phyloP scores from a whole-genome alignment of 192 early-diverging fungal genomes.

The Neocallimastix lanati region DNA sequence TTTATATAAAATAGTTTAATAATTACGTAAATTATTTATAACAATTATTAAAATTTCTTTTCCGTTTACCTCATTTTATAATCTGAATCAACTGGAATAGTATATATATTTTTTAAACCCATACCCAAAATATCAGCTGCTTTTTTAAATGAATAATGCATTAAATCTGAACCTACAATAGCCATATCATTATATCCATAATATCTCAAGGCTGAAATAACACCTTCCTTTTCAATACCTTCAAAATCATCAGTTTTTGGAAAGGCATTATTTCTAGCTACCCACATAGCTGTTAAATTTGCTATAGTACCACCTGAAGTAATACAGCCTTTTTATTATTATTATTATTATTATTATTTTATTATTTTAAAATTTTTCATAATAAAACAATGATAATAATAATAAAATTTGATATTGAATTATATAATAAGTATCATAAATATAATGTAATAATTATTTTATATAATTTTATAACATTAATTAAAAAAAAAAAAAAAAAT shows the following conservation, averaged over 20 bases:
- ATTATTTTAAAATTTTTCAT: too few relatives aligned
- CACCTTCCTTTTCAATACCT: constrained; percentile 31
- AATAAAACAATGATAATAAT: too few relatives aligned
- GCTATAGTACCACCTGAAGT: constrained; percentile 33
- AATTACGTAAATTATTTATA: too few relatives aligned
- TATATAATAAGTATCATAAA: too few relatives aligned
- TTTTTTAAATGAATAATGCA: constrained; percentile 44
- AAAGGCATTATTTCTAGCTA: constrained; percentile 26
- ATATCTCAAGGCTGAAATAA: constrained; percentile 15
- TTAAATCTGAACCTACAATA: constrained; percentile 21
- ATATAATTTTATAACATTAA: too few relatives aligned
- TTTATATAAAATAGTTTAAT: too few relatives aligned
- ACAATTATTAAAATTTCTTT: too few relatives aligned
- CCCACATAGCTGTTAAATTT: constrained; percentile 40
- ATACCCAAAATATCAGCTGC: constrained; percentile 38
- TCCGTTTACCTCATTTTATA: constrained; percentile 16
- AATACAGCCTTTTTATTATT: not conserved
- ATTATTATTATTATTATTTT: not conserved
- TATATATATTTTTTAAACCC: constrained; percentile 23
- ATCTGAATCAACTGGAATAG: constrained; percentile 20
- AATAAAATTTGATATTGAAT: too few relatives aligned
- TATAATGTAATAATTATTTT: too few relatives aligned
- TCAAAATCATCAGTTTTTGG: constrained; percentile 4
- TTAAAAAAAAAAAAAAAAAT: too few relatives aligned
- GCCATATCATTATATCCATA: constrained; percentile 30